Conservation (phyloP, 495 filamentous ascomycete genomes). For the Aspergillus incahuasiensis region DNA sequence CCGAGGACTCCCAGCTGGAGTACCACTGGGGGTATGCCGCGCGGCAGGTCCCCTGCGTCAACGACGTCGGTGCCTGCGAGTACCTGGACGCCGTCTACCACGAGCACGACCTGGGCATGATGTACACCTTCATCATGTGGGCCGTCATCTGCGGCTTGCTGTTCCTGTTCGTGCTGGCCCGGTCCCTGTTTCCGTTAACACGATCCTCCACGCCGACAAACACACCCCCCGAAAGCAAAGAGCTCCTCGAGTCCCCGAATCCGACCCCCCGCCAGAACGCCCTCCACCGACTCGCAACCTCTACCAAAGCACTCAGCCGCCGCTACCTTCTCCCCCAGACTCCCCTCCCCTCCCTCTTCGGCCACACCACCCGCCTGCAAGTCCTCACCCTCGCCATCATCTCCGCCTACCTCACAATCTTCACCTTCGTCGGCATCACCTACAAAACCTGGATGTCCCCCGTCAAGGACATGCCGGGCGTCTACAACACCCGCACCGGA, state of each 20-base stretch:
- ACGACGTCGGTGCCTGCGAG: constrained; percentile 55
- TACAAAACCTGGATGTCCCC: constrained; percentile 59
- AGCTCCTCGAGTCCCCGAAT: constrained; percentile 4
- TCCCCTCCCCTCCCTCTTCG: constrained; percentile 29
- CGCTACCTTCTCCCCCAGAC: constrained; percentile 38
- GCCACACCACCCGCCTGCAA: constrained; percentile 39
- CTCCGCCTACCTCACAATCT: constrained; percentile 52
- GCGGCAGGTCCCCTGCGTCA: constrained; percentile 54
- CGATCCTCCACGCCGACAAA: constrained; percentile 8
- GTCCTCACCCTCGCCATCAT: constrained; percentile 48
- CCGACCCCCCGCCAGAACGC: constrained; percentile 5
- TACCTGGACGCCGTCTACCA: constrained; percentile 60
- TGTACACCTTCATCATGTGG: constrained; percentile 61
- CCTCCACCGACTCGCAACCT: constrained; percentile 12
- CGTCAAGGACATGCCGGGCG: constrained; percentile 38
- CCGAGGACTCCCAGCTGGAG: constrained; percentile 34
- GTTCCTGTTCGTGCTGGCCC: constrained; percentile 41
- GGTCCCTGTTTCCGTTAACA: constrained; percentile 14
- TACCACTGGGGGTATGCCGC: constrained; percentile 59
- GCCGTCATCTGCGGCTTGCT: constrained; percentile 48
- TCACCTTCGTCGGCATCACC: constrained; percentile 56
- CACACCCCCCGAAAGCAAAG: not conserved
- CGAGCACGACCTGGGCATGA: constrained; percentile 54
- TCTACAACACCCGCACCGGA: constrained; percentile 52
- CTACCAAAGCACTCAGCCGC: constrained; percentile 17